Evolutionary conservation across 257 asterid genomes (phyloP).

Genomic region (Solanum gracilifrons): DNA sequence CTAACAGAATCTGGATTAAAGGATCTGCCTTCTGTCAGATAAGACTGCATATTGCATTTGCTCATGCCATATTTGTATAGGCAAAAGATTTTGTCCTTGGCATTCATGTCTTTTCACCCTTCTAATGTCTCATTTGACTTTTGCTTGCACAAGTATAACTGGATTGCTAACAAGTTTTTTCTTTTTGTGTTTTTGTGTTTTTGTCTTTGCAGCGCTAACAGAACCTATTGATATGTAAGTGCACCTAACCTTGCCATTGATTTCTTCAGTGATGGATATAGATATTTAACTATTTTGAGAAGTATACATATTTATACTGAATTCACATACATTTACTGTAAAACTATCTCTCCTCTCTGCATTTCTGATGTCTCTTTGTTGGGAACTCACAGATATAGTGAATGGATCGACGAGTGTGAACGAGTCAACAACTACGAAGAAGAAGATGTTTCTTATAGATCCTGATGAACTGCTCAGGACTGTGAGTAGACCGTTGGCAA

Average conservation of each 20-base stretch:
- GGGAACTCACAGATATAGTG: conserved; percentile 49
- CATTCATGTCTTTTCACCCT: background rate
- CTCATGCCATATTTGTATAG: background rate
- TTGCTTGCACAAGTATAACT: background rate
- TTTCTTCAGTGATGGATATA: background rate
- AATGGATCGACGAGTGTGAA: conserved; percentile 97
- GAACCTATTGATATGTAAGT: conserved; percentile 83
- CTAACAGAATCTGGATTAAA: background rate
- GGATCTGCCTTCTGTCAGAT: background rate
- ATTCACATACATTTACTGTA: background rate
- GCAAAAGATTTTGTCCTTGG: background rate
- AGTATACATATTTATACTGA: background rate
- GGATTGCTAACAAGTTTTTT: background rate
- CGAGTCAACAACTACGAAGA: conserved; percentile 63
- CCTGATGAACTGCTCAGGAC: background rate
- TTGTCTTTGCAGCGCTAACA: conserved; percentile 42
- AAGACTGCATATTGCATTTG: background rate
- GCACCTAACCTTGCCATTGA: background rate
- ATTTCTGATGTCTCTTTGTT: background rate
- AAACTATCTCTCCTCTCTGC: background rate
- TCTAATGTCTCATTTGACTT: background rate
- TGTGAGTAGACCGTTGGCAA: background rate
- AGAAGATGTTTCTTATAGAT: conserved; percentile 31
- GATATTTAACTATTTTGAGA: background rate
- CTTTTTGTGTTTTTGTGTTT: background rate